phyloP scores from a whole-genome alignment of 768 basidiomycete genomes.

The Brasilioporus rufonigricans region DNA sequence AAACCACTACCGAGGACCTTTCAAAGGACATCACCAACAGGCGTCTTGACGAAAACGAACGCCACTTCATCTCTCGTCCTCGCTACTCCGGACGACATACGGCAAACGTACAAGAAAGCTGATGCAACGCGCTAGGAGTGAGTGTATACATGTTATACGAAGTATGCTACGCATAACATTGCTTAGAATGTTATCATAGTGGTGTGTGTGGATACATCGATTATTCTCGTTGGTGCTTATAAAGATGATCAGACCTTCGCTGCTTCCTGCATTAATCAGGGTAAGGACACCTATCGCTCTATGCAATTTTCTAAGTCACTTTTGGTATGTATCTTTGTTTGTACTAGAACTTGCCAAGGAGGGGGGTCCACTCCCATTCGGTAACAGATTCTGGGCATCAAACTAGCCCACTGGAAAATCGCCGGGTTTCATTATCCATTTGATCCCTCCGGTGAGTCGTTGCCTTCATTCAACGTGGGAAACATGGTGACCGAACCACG shows the following conservation, averaged over 20 bases:
- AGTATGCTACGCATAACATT: background rate
- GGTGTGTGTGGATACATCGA: conserved; percentile 11
- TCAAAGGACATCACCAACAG: too few relatives aligned
- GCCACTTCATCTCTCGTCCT: too few relatives aligned
- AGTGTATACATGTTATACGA: background rate
- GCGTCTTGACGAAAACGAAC: too few relatives aligned
- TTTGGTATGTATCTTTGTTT: background rate
- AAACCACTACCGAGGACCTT: too few relatives aligned
- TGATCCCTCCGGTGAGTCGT: conserved; percentile 46
- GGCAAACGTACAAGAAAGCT: too few relatives aligned
- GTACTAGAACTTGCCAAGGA: background rate
- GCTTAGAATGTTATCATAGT: conserved; percentile 32
- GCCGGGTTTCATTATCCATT: conserved; percentile 53
- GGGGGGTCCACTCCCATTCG: background rate
- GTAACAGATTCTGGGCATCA: conserved; percentile 47
- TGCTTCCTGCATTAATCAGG: conserved; percentile 53
- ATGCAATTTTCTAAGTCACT: background rate
- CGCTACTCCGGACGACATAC: too few relatives aligned
- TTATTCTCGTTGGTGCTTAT: background rate
- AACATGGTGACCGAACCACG: background rate
- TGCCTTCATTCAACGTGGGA: background rate
- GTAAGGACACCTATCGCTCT: conserved; percentile 10
- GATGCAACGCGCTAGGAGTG: conserved; percentile 36
- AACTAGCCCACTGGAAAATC: conserved; percentile 58
- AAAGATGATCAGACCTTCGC: conserved; percentile 43